Evolutionary conservation across 1,284 basidiomycete genomes (phyloP).

Genomic region (Marasmius tenuissimus): DNA sequence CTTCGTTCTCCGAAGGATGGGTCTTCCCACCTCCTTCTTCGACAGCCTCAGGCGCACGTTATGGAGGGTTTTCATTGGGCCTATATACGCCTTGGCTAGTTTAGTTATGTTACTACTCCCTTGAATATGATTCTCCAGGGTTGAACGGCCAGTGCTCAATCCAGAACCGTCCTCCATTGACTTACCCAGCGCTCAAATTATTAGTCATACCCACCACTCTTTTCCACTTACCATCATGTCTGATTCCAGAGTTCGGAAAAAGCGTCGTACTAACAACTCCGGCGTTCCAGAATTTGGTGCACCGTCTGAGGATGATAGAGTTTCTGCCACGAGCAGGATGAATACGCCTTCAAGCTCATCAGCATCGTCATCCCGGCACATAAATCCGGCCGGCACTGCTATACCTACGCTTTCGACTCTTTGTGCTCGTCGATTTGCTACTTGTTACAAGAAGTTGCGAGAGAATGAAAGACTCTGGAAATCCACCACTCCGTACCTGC

Average conservation of each 20-base stretch:
- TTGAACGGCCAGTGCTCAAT: too few relatives aligned
- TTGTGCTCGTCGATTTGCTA: conserved; percentile 54
- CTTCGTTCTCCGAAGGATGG: conserved; percentile 17
- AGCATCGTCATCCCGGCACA: conserved; percentile 45
- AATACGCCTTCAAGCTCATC: conserved; percentile 45
- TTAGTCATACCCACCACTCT: not conserved
- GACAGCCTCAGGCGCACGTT: conserved; percentile 28
- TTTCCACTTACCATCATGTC: not conserved
- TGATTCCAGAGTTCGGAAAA: conserved; percentile 23
- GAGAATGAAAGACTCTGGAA: conserved; percentile 38
- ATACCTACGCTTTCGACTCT: conserved; percentile 47
- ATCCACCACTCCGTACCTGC: conserved; percentile 38
- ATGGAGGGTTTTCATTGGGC: conserved; percentile 46
- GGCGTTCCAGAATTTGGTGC: conserved; percentile 34
- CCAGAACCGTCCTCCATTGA: too few relatives aligned
- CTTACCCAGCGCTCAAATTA: not conserved
- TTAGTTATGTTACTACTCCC: conserved; percentile 7
- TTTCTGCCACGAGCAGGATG: conserved; percentile 25
- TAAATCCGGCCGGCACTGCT: conserved; percentile 24
- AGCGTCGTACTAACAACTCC: conserved; percentile 25
- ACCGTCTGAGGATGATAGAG: conserved; percentile 40
- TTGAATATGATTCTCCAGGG: not conserved
- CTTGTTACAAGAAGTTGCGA: conserved; percentile 40
- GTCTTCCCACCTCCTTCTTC: conserved; percentile 14
- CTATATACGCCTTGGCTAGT: conserved; percentile 31